Evolutionary conservation across 1,139 yeast species (phyloP).

Genomic region (Geotrichum phurueaensis): DNA sequence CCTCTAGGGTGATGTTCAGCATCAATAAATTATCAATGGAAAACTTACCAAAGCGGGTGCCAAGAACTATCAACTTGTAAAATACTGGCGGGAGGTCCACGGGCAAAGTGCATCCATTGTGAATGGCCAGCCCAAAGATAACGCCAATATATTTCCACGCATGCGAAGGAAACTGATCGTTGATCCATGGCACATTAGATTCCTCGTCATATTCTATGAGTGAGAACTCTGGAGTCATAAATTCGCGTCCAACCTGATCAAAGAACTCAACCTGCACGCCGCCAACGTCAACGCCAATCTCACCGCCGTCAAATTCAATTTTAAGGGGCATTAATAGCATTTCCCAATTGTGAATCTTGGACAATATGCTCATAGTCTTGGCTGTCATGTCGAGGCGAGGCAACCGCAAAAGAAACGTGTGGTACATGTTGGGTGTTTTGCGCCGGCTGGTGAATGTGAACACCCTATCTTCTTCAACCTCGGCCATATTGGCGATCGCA

Average conservation of each 20-base stretch:
- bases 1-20: slow-evolving; percentile 5
- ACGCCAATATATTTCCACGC: slow-evolving; percentile 25
- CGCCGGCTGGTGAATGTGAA: not conserved
- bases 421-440: not conserved
- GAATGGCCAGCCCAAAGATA: slow-evolving; percentile 28
- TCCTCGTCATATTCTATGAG: slow-evolving; percentile 21
- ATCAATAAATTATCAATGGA: not conserved
- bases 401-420: not conserved
- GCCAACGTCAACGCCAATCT: slow-evolving; percentile 30
- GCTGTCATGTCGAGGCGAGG: not conserved
- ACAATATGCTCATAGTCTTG: not conserved
- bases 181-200: slow-evolving; percentile 26
- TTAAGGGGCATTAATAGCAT: slow-evolving; percentile 25
- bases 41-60: not conserved
- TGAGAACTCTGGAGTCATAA: slow-evolving; percentile 19
- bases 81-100: slow-evolving; percentile 25
- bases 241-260: slow-evolving; percentile 22
- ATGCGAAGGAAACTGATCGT: slow-evolving; percentile 18
- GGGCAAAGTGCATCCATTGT: slow-evolving; percentile 30
- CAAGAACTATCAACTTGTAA: slow-evolving; percentile 21
- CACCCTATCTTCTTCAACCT: not conserved
- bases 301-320: slow-evolving; percentile 25
- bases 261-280: slow-evolving; percentile 33
- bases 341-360: slow-evolving; percentile 4
- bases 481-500: not conserved